Percentiles rank a stretch among this genome's conserved stretches.
Conservation (phyloP, 169 alveolate genomes). For the Prorocentrum cordatum region DNA sequence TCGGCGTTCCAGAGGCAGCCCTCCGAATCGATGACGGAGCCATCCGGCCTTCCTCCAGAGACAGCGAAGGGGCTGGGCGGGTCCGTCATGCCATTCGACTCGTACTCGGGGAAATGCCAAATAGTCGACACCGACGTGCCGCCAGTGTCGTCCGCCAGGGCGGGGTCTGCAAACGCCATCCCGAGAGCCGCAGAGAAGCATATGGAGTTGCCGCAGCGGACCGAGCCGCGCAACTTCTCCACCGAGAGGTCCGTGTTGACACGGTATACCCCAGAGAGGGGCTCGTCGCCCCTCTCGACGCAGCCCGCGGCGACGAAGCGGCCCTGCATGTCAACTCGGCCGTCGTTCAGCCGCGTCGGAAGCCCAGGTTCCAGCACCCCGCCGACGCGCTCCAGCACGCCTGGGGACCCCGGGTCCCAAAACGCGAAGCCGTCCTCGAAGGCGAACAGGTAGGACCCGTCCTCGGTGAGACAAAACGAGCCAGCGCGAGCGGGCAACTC, state of each 20-base stretch:
- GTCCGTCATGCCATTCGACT: not conserved
- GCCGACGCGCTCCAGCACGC: not conserved
- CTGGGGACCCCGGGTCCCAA: not conserved
- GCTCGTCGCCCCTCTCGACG: constrained; percentile 28
- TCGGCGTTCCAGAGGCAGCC: constrained; percentile 53
- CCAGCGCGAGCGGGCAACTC: constrained; percentile 16
- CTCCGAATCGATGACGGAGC: constrained; percentile 28
- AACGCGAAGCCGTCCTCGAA: not conserved
- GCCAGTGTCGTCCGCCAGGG: not conserved
- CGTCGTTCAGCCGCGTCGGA: constrained; percentile 35
- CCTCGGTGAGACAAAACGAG: constrained; percentile 16
- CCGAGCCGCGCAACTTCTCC: not conserved
- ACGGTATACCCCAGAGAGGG: constrained; percentile 20
- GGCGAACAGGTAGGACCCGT: constrained; percentile 13
- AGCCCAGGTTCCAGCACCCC: constrained; percentile 18
- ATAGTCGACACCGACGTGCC: no score
- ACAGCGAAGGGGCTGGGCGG: not conserved
- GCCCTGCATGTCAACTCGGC: constrained; percentile 23
- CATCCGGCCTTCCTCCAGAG: constrained; percentile 4
- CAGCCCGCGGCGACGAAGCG: constrained; percentile 34
- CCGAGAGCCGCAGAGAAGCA: not conserved
- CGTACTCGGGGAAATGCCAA: constrained; percentile 7
- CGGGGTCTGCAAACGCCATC: constrained; percentile 37
- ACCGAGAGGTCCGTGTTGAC: constrained; percentile 1
- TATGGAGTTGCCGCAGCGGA: constrained; percentile 48